Conservation (phyloP, 768 basidiomycete genomes). For the Suillus brevipes region DNA sequence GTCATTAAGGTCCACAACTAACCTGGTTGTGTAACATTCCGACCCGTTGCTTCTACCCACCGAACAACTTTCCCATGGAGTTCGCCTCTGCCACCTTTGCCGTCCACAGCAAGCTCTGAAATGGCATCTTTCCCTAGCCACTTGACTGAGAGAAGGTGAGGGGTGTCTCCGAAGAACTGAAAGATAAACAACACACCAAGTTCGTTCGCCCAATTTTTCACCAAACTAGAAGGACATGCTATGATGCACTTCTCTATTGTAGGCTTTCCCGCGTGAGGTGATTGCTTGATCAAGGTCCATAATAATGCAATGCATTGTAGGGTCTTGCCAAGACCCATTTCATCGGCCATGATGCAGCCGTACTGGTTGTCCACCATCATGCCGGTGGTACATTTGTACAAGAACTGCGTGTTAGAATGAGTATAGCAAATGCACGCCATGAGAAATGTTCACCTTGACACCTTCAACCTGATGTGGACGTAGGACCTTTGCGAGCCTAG, state of each 20-base stretch:
- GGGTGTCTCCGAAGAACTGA: slow-evolving; percentile 1
- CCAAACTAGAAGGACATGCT: slow-evolving; percentile 93
- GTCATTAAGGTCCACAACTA: slow-evolving; percentile 16
- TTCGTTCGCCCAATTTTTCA: slow-evolving; percentile 99
- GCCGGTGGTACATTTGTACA: slow-evolving; percentile 94
- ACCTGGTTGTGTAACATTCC: slow-evolving; percentile 93
- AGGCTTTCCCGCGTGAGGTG: slow-evolving; percentile 80
- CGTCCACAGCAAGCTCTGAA: slow-evolving; percentile 85
- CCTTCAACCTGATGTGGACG: slow-evolving; percentile 98
- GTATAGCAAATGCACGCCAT: slow-evolving; percentile 4
- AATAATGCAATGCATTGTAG: slow-evolving; percentile 94
- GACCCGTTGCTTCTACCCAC: slow-evolving; percentile 88
- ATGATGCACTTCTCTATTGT: slow-evolving; percentile 98
- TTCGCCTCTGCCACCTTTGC: slow-evolving; percentile 84
- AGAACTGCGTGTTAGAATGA: slow-evolving; percentile 58
- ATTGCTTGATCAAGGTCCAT: slow-evolving; percentile 96
- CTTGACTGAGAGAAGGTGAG: slow-evolving; percentile 53
- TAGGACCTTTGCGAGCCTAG: slow-evolving; percentile 79
- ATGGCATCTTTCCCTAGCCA: slow-evolving; percentile 91
- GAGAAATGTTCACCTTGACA: slow-evolving; percentile 70
- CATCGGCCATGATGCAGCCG: slow-evolving; percentile 99
- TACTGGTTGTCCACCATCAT: slow-evolving; percentile 89
- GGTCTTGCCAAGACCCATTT: slow-evolving; percentile 98
- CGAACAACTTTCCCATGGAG: slow-evolving; percentile 76
- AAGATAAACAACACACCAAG: slow-evolving; percentile 56